Evolutionary conservation across 495 filamentous ascomycete genomes (phyloP).

Genomic region (Penicillium longicatenatum): DNA sequence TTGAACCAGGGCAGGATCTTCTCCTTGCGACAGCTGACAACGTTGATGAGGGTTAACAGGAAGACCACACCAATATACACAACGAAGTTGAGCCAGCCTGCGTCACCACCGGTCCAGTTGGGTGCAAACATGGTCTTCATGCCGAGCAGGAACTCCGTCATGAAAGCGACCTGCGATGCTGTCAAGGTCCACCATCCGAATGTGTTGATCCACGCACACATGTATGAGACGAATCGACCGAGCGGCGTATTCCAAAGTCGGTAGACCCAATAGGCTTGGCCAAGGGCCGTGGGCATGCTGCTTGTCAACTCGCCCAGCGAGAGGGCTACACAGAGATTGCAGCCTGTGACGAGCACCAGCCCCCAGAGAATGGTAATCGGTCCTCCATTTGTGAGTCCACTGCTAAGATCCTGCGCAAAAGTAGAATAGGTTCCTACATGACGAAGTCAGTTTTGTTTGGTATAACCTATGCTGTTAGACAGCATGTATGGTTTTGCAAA

Average conservation of each 20-base stretch:
- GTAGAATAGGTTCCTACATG: slow-evolving; percentile 46
- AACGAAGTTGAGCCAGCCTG: slow-evolving; percentile 49
- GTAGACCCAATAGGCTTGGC: slow-evolving; percentile 52
- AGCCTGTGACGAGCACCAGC: slow-evolving; percentile 45
- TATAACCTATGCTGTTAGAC: neutral
- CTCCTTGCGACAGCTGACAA: slow-evolving; percentile 48
- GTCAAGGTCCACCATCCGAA: slow-evolving; percentile 55
- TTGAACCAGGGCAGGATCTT: slow-evolving; percentile 47
- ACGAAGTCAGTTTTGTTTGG: neutral
- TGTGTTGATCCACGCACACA: slow-evolving; percentile 54
- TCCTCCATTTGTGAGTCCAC: slow-evolving; percentile 49
- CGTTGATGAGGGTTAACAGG: slow-evolving; percentile 43
- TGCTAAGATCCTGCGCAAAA: slow-evolving; percentile 49
- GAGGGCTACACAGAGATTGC: slow-evolving; percentile 51
- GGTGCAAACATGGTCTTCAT: slow-evolving; percentile 50
- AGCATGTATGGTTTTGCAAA: too few species aligned
- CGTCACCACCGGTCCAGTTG: slow-evolving; percentile 37
- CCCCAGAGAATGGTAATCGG: slow-evolving; percentile 54
- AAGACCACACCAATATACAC: slow-evolving; percentile 44
- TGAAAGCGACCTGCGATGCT: slow-evolving; percentile 50
- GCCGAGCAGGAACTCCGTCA: slow-evolving; percentile 50
- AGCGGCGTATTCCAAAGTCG: slow-evolving; percentile 40
- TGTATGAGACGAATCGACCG: slow-evolving; percentile 48
- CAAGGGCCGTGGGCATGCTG: slow-evolving; percentile 51
- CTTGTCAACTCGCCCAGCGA: slow-evolving; percentile 51